Evolutionary conservation across 2,329 filamentous ascomycete genomes (phyloP).

Genomic region (Xylaria sp.): DNA sequence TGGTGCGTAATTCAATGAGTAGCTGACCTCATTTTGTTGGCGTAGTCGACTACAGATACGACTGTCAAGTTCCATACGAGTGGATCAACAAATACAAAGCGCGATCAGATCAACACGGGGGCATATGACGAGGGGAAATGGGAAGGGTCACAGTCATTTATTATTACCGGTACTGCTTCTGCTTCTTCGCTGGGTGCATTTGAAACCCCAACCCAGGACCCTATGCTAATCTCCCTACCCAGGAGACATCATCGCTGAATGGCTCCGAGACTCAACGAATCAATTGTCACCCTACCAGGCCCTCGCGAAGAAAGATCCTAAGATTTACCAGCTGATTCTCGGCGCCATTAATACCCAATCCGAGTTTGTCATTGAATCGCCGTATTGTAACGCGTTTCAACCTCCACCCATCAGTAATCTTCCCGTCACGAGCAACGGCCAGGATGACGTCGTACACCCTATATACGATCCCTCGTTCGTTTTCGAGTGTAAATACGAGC

Average conservation of each 20-base stretch:
- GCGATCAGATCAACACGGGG: slow-evolving; percentile 46
- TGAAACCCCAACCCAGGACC: not conserved
- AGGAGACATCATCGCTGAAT: slow-evolving; percentile 87
- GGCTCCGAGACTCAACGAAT: slow-evolving; percentile 92
- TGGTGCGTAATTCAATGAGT: slow-evolving; percentile 24
- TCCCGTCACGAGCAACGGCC: slow-evolving; percentile 77
- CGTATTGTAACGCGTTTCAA: slow-evolving; percentile 99
- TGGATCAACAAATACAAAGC: slow-evolving; percentile 66
- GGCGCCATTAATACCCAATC: slow-evolving; percentile 97
- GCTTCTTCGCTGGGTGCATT: slow-evolving; percentile 11
- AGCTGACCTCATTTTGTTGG: slow-evolving; percentile 28
- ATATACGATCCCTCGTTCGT: slow-evolving; percentile 85
- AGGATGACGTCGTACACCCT: slow-evolving; percentile 87
- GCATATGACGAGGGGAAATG: slow-evolving; percentile 71
- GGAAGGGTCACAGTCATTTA: slow-evolving; percentile 89
- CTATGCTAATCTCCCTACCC: not conserved
- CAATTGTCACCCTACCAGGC: slow-evolving; percentile 91
- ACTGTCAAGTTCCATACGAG: slow-evolving; percentile 89
- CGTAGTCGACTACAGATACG: slow-evolving; percentile 82
- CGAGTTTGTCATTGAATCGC: slow-evolving; percentile 92
- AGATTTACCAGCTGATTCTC: slow-evolving; percentile 81
- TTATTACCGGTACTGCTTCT: slow-evolving; percentile 77
- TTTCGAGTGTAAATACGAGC: slow-evolving; percentile 99
- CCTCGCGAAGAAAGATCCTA: slow-evolving; percentile 82
- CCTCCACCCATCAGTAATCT: slow-evolving; percentile 87